Base-by-base conservation (phyloP, 1,139 yeast genomes). In the Scheffersomyces cryptocercus region DNA sequence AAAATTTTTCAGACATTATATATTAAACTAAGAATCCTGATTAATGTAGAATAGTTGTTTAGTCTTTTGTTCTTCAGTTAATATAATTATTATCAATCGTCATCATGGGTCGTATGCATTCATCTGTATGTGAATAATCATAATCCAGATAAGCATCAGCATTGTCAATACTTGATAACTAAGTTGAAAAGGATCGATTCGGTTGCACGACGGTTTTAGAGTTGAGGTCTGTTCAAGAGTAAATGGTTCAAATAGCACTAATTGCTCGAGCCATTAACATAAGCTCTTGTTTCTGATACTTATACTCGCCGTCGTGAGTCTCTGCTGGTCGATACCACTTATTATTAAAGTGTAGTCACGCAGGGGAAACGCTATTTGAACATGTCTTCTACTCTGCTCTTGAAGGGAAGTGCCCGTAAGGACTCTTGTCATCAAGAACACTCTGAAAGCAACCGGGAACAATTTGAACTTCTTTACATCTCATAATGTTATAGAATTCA, bases 81-180 rank as follows among this genome's bases (percentile, higher is more conserved):
- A 38, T 40, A 44, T 44, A 47, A 43, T 45, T 54, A 56, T 48
- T 59, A 59, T 57, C 64, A 74, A 64, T 75, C 68, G 68, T 71
- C 77, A 79, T 74, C 68, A 83, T 83, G 88, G 88, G 85, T 83
- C 86, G 88, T 80, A 78, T 82, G 82, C 88, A 83, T 79, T 81
- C 86, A 75, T 68, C 81, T 72, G 88, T 82, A 82, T 79, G 88
- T 82, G 73, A 59, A 48, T 49, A 46, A 6, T 20, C 26, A 20
- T 20, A 20, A 6, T 51, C 47, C 55, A 48, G 40, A 61, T 62
- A 56, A 20, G 35, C 35, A 31, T 31, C 20, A 14, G 15, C 35
- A 31, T 15, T 14, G 11, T 15, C 35, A 31, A 31, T 29, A 15
- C 15, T 31, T 14, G 24, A 14, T 31, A 20, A 31, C 15, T 31